Conservation (phyloP, 768 basidiomycete species). For the Boletus rubroflammeus region DNA sequence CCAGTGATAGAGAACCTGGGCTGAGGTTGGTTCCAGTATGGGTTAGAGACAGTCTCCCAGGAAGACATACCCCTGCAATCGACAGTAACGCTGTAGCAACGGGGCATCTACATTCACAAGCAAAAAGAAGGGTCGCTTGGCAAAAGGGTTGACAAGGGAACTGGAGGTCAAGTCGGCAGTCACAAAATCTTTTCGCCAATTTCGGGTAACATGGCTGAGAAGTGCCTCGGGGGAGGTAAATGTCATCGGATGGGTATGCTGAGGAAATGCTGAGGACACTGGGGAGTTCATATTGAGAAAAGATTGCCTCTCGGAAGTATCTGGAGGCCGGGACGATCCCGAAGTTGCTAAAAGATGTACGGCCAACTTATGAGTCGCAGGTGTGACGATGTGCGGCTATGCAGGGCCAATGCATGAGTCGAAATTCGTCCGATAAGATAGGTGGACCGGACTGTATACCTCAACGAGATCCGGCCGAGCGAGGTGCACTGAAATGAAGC, state of each 20-base stretch:
- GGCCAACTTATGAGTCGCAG: neutral
- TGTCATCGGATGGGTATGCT: conserved; percentile 19
- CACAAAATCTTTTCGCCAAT: conserved; percentile 81
- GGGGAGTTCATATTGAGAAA: conserved; percentile 24
- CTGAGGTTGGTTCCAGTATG: conserved; percentile 16
- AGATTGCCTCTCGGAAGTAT: conserved; percentile 7
- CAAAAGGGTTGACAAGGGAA: conserved; percentile 60
- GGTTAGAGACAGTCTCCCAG: neutral
- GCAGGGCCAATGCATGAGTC: neutral
- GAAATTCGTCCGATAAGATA: neutral
- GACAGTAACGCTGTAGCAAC: conserved; percentile 59
- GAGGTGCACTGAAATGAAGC: conserved; percentile 52
- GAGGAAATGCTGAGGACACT: conserved; percentile 11
- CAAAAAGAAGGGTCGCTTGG: conserved; percentile 88
- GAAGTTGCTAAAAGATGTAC: neutral
- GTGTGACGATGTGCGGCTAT: conserved; percentile 7
- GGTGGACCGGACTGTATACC: conserved; percentile 10
- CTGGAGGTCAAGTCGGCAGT: conserved; percentile 65
- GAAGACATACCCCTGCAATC: conserved; percentile 48
- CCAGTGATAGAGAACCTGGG: conserved; percentile 43
- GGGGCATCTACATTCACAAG: conserved; percentile 84
- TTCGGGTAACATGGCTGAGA: conserved; percentile 70
- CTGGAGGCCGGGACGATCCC: neutral
- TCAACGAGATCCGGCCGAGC: conserved; percentile 14
- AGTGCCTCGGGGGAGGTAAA: conserved; percentile 52